Conservation (phyloP, 805 yeast genomes). For the Candida alai region DNA sequence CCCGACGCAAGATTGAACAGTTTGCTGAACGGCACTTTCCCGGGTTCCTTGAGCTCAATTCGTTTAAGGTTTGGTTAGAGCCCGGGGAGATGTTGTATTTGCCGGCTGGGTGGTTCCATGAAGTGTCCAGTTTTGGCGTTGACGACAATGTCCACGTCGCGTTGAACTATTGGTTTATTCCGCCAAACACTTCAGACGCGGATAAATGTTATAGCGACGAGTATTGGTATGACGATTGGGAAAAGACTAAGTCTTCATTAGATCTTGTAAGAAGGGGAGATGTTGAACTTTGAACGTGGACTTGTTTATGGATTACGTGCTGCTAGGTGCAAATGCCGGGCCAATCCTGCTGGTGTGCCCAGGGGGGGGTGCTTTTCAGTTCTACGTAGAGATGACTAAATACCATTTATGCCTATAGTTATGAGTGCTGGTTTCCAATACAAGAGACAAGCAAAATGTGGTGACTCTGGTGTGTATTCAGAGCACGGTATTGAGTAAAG, state of each 20-base stretch:
- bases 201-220: slow-evolving; percentile 41
- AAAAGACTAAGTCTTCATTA: slow-evolving; percentile 35
- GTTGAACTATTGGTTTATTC: slow-evolving; percentile 71
- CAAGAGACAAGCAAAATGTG: no score
- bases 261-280: slow-evolving; percentile 8
- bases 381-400: no score
- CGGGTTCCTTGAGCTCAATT: slow-evolving; percentile 38
- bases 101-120: slow-evolving; percentile 84
- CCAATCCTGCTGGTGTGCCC: no score
- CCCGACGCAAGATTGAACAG: slow-evolving; percentile 23
- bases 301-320: no score
- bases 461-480: no score
- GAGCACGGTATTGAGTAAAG: no score
- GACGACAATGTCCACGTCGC: slow-evolving; percentile 49
- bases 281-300: no score
- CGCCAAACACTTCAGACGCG: slow-evolving; percentile 44
- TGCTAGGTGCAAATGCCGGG: no score
- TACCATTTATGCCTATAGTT: no score
- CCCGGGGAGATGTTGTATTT: slow-evolving; percentile 68
- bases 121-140: slow-evolving; percentile 55
- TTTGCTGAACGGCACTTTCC: slow-evolving; percentile 47
- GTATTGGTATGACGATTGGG: slow-evolving; percentile 54
- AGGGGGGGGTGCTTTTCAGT: no score
- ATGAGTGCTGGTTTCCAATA: no score
- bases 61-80: slow-evolving; percentile 44